Evolutionary conservation across 176 grass and related monocot genomes (phyloP).

Genomic region (Ensete ventricosum): DNA sequence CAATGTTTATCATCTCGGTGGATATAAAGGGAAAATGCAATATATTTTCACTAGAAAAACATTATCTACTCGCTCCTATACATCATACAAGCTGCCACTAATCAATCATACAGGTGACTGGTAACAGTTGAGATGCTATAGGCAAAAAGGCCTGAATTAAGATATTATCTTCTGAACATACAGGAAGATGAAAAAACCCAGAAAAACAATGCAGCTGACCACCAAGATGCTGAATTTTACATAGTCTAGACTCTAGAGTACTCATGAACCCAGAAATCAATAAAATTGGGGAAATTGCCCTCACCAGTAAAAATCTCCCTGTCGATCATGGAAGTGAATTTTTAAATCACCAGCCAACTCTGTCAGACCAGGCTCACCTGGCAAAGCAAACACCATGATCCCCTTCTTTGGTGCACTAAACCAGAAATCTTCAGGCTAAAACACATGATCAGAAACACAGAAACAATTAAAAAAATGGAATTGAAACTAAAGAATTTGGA

Average conservation of each 20-base stretch:
- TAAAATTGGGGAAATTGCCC: conserved; percentile 10
- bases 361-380: conserved; percentile 85
- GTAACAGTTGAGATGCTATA: background rate
- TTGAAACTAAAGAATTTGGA: background rate
- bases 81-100: background rate
- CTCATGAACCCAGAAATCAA: background rate
- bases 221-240: background rate
- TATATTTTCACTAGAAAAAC: background rate
- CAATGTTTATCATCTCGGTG: background rate
- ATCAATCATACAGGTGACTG: background rate
- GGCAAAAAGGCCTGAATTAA: background rate
- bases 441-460: conserved; percentile 9
- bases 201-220: background rate
- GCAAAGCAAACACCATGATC: conserved; percentile 96
- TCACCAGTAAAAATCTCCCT: conserved; percentile 99
- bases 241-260: background rate
- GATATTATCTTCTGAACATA: background rate
- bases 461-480: background rate
- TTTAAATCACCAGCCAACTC: conserved; percentile 91
- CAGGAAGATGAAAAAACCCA: background rate
- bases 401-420: conserved; percentile 96
- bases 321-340: conserved; percentile 89
- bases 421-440: conserved; percentile 99
- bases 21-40: background rate
- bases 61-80: background rate